Conservation (phyloP, 2,329 filamentous ascomycete genomes). For the Ophidiomyces ophidiicola region DNA sequence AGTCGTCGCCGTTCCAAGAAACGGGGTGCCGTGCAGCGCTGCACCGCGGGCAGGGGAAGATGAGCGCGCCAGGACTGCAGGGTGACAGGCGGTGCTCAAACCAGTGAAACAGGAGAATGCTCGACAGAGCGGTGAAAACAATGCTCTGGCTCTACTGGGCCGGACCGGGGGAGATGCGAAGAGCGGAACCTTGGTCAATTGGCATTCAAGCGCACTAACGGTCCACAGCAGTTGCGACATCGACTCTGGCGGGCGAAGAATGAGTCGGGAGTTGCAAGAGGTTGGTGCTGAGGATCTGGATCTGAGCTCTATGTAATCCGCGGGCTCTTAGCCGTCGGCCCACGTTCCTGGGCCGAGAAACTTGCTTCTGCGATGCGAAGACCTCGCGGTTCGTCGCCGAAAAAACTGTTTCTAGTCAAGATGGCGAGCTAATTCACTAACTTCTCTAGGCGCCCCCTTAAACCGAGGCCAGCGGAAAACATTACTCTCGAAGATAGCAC, state of each 20-base stretch:
- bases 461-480: too few species aligned
- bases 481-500: too few species aligned
- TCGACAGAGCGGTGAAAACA: constrained; percentile 4
- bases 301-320: constrained; percentile 6
- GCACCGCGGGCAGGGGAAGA: constrained; percentile 6
- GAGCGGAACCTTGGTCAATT: constrained; percentile 9
- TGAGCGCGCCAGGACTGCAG: constrained; percentile 10
- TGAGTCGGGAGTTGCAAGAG: background rate
- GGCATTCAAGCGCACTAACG: constrained; percentile 3
- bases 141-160: constrained; percentile 1
- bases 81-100: constrained; percentile 3
- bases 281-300: too few species aligned
- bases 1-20: constrained; percentile 15
- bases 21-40: constrained; percentile 5
- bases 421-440: too few species aligned
- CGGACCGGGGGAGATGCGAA: constrained; percentile 6
- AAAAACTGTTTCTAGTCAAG: background rate
- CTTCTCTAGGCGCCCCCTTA: too few species aligned
- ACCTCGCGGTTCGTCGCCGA: background rate
- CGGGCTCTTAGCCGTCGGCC: constrained; percentile 5
- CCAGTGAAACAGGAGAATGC: constrained; percentile 6
- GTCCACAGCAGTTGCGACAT: constrained; percentile 5
- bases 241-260: background rate
- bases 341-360: constrained; percentile 1
- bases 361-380: background rate